A percentile compares a stretch with the other conserved stretches of the same genome.
Conservation (phyloP, 495 filamentous ascomycete species). For the Penicillium subrubescens region DNA sequence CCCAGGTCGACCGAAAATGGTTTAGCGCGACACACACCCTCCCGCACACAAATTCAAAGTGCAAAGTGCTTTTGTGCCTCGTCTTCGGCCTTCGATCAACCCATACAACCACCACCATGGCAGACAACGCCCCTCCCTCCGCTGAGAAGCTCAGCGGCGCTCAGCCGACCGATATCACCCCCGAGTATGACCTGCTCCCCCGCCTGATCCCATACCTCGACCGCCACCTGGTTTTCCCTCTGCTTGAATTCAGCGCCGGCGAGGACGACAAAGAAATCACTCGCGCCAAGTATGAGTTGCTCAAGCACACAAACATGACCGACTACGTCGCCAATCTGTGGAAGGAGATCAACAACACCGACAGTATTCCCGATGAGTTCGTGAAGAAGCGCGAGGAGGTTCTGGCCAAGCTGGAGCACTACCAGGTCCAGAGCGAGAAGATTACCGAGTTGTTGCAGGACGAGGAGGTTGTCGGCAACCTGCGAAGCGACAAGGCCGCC, state of each 20-base stretch:
- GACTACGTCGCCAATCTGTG: conserved; percentile 92
- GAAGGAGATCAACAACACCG: conserved; percentile 78
- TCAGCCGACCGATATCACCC: conserved; percentile 54
- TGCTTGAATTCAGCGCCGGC: conserved; percentile 77
- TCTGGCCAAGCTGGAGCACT: conserved; percentile 73
- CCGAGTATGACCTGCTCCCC: conserved; percentile 79
- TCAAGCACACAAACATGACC: conserved; percentile 96
- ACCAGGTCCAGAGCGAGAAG: conserved; percentile 80
- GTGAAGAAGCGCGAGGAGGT: conserved; percentile 86
- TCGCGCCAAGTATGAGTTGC: conserved; percentile 83
- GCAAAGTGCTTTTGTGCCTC: conserved; percentile 16
- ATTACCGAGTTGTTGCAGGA: conserved; percentile 81
- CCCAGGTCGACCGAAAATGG: conserved; percentile 24
- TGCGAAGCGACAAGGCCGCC: conserved; percentile 93
- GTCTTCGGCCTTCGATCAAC: conserved; percentile 26
- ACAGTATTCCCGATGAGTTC: conserved; percentile 81
- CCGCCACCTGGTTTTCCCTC: conserved; percentile 91
- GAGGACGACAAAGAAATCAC: conserved; percentile 68
- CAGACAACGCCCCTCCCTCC: conserved; percentile 59
- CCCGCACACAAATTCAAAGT: conserved; percentile 47
- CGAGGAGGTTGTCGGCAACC: conserved; percentile 81
- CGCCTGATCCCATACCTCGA: conserved; percentile 92
- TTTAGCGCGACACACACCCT: conserved; percentile 42
- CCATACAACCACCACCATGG: conserved; percentile 54
- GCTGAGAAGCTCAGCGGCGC: conserved; percentile 60